phyloP scores from a whole-genome alignment of 2,329 filamentous ascomycete genomes.

The Nemania serpens region DNA sequence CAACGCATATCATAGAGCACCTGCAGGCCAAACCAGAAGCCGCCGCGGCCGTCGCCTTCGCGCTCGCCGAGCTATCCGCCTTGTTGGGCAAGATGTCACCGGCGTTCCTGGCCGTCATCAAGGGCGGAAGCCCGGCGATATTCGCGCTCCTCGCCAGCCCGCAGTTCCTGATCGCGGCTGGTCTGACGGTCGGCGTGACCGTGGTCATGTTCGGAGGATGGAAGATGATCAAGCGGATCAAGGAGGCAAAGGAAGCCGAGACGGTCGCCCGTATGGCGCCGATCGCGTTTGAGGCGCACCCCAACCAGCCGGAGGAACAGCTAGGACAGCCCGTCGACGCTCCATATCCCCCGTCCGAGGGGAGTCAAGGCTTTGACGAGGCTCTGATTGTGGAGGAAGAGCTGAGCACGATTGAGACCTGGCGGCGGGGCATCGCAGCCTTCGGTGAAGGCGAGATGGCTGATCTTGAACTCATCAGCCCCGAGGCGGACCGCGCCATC shows the following conservation, averaged over 20 bases:
- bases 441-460: slow-evolving; percentile 53
- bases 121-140: slow-evolving; percentile 80
- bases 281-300: slow-evolving; percentile 41
- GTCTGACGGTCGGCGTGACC: slow-evolving; percentile 88
- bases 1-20: slow-evolving; percentile 79
- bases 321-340: slow-evolving; percentile 1
- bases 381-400: slow-evolving; percentile 63
- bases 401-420: slow-evolving; percentile 61
- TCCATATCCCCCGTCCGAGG: slow-evolving; percentile 34
- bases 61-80: slow-evolving; percentile 86
- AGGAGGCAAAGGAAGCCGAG: slow-evolving; percentile 45
- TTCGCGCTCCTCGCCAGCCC: slow-evolving; percentile 86
- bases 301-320: slow-evolving; percentile 5
- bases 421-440: slow-evolving; percentile 60
- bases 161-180: slow-evolving; percentile 91
- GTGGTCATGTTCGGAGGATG: slow-evolving; percentile 95
- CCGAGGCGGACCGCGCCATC: slow-evolving; percentile 55
- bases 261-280: slow-evolving; percentile 29
- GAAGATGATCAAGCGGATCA: slow-evolving; percentile 93
- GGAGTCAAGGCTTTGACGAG: slow-evolving; percentile 52
- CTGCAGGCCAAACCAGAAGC: slow-evolving; percentile 80
- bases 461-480: slow-evolving; percentile 63
- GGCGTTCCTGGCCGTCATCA: slow-evolving; percentile 73
- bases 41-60: slow-evolving; percentile 90
- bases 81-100: slow-evolving; percentile 84